Conservation (phyloP, 768 basidiomycete species). For the Brasilioporus rufonigricans region DNA sequence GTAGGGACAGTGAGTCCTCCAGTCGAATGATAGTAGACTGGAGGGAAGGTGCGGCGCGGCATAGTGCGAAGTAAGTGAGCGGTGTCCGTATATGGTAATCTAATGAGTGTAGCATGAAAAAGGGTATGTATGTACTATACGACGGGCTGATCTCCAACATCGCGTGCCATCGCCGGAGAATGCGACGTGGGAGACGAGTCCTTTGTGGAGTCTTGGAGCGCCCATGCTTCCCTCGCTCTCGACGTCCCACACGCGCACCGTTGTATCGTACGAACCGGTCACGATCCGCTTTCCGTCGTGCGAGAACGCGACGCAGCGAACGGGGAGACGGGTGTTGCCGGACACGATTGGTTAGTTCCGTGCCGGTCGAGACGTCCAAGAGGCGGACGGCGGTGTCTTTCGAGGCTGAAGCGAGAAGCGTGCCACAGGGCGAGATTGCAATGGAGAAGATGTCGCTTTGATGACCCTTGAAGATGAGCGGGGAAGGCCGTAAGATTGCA, state of each 20-base stretch:
- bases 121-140: too few species aligned
- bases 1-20: too few species aligned
- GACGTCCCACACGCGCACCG: constrained; percentile 32
- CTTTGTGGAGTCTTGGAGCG: constrained; percentile 24
- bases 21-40: too few species aligned
- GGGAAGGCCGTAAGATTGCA: neutral
- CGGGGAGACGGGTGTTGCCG: constrained; percentile 27
- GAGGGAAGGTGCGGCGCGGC: too few species aligned
- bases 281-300: constrained; percentile 27
- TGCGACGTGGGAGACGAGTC: constrained; percentile 25
- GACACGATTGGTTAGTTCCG: constrained; percentile 25
- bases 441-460: constrained; percentile 26
- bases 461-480: constrained; percentile 21
- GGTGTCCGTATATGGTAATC: too few species aligned
- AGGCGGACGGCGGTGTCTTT: constrained; percentile 31
- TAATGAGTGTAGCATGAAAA: too few species aligned
- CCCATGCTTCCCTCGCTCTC: constrained; percentile 29
- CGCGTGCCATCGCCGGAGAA: constrained; percentile 30
- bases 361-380: constrained; percentile 23
- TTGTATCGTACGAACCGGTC: constrained; percentile 26
- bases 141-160: too few species aligned
- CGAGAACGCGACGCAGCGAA: constrained; percentile 29
- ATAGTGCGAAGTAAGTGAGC: too few species aligned
- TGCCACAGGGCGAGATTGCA: constrained; percentile 31
- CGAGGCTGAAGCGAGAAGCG: constrained; percentile 30